Conservation (phyloP, 192 early-diverging fungal genomes). For the Coemansia sp. region DNA sequence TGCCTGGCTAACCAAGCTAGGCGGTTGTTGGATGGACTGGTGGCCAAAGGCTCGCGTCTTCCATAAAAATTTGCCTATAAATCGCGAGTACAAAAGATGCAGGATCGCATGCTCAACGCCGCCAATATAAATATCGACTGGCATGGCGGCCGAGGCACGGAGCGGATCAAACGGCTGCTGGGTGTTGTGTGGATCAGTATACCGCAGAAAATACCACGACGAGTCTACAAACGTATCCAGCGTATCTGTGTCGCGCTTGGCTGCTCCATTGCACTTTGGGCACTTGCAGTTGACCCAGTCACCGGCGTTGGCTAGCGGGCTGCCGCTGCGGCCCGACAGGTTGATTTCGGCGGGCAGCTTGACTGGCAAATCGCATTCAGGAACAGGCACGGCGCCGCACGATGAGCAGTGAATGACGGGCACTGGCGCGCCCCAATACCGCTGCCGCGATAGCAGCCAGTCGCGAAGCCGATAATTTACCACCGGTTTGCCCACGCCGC, state of each 20-base stretch:
- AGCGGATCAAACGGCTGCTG: constrained; percentile 50
- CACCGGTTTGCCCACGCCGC: constrained; percentile 50
- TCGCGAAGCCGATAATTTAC: constrained; percentile 80
- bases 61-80: constrained; percentile 79
- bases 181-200: constrained; percentile 69
- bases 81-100: constrained; percentile 91
- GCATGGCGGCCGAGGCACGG: constrained; percentile 57
- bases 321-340: constrained; percentile 64
- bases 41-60: constrained; percentile 51
- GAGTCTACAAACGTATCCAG: constrained; percentile 99
- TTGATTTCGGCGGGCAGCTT: constrained; percentile 57
- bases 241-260: constrained; percentile 83
- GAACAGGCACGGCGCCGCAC: constrained; percentile 84
- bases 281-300: constrained; percentile 75
- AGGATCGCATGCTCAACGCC: constrained; percentile 92
- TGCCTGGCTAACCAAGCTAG: not conserved
- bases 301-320: constrained; percentile 58
- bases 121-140: constrained; percentile 91
- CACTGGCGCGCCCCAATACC: constrained; percentile 96
- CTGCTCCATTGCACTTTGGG: constrained; percentile 67
- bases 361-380: constrained; percentile 73
- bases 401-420: constrained; percentile 83
- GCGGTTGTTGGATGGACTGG: not conserved
- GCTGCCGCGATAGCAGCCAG: constrained; percentile 93
- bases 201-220: constrained; percentile 94